phyloP scores from a whole-genome alignment of 257 asterid genomes.

The Vinca minor region DNA sequence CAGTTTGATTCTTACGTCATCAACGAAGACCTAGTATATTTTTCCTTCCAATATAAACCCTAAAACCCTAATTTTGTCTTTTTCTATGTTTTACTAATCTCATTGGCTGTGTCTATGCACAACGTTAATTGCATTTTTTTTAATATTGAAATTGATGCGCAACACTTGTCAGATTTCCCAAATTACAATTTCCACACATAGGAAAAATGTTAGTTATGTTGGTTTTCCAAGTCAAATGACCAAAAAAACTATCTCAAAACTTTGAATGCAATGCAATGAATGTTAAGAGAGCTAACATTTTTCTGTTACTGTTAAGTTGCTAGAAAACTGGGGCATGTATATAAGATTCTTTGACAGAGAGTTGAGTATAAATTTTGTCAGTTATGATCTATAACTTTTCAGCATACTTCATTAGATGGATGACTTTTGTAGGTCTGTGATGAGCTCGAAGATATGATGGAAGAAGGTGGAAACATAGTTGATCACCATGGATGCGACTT shows the following conservation, averaged over 20 bases:
- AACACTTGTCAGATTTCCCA: no score
- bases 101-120: background rate
- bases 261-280: no score
- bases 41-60: background rate
- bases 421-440: constrained; percentile 55
- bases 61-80: background rate
- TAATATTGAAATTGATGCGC: no score
- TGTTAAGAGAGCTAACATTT: background rate
- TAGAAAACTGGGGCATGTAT: background rate
- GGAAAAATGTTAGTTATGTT: no score
- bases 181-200: no score
- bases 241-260: background rate
- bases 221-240: no score
- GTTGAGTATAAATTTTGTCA: background rate
- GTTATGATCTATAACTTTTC: no score
- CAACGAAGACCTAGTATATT: constrained; percentile 84
- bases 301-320: background rate
- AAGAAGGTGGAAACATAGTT: constrained; percentile 85
- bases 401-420: background rate
- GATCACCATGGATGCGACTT: constrained; percentile 96
- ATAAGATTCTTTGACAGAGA: background rate
- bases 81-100: background rate
- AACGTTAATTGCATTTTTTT: background rate
- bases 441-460: constrained; percentile 93
- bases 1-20: constrained; percentile 63